Percentiles rank a stretch among this genome's conserved stretches.
phyloP scores from a whole-genome alignment of 2,329 filamentous ascomycete genomes.

The Thielaviopsis populi region DNA sequence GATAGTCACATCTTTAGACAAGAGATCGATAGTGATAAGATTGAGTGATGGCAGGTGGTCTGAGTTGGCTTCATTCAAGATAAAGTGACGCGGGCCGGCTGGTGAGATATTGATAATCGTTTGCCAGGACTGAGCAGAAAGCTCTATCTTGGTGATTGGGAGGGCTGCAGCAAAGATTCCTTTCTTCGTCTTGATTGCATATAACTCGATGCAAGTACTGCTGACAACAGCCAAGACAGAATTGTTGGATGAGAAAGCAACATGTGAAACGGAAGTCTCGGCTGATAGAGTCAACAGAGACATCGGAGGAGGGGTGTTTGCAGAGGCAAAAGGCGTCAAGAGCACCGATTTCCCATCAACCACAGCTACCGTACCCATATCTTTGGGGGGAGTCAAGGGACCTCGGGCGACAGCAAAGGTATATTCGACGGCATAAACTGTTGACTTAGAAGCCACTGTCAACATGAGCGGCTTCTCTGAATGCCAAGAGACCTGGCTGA shows the following conservation, averaged over 20 bases:
- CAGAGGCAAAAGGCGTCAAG: slow-evolving; percentile 67
- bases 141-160: slow-evolving; percentile 4
- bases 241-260: slow-evolving; percentile 54
- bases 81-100: slow-evolving; percentile 3
- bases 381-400: slow-evolving; percentile 53
- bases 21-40: not conserved
- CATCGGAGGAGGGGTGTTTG: slow-evolving; percentile 89
- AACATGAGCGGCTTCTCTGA: slow-evolving; percentile 66
- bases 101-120: slow-evolving; percentile 8
- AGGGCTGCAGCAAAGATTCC: slow-evolving; percentile 24
- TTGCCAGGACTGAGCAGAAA: not conserved
- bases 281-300: slow-evolving; percentile 58
- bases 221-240: slow-evolving; percentile 59
- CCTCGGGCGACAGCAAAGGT: slow-evolving; percentile 54
- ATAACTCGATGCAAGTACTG: slow-evolving; percentile 49
- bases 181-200: slow-evolving; percentile 50
- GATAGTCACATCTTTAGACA: not conserved
- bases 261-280: slow-evolving; percentile 51
- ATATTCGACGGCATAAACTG: slow-evolving; percentile 35
- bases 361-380: slow-evolving; percentile 66
- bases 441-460: slow-evolving; percentile 32
- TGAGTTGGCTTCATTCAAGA: not conserved
- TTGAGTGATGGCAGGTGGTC: not conserved
- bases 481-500: slow-evolving; percentile 53
- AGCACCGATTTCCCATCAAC: slow-evolving; percentile 71